Evolutionary conservation across 1,139 yeast genomes (phyloP), one percentile per base, ranked within the genome.

Genomic region (Debaryomycetaceae sp.): DNA sequence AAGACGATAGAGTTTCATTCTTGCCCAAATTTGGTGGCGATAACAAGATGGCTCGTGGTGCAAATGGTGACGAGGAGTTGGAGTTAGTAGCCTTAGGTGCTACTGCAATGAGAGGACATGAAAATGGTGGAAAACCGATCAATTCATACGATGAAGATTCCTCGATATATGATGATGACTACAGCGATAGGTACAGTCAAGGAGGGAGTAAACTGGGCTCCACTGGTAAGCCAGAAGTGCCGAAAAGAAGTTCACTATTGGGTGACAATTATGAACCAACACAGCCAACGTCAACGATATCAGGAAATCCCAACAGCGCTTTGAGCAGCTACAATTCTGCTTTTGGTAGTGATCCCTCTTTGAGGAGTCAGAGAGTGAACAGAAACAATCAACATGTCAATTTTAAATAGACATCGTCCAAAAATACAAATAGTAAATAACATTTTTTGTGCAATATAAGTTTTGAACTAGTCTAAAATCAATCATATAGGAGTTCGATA

Each of bases 1-100:
- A 87, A 57, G 99, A 93, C 63, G 99, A 93, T 61, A 83, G 99
- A 65, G 95, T 88, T 45, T 87, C 97, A 22, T 93, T 93, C 66
- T 79, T 83, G 55, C 83, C 83, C 31, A 75, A 82, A 52, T 68
- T 72, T 52, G 66, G 60, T 11, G 47, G 49, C 24, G 56, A 66
- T 44, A 49, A 55, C 41, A 67, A 65, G 38, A 44, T 41, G 22
- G 31, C 31, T 8, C 31, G 31, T 27, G 48, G 45, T 24, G 49
- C 47, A 17, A 75, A 76, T 33, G 66, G 65, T 23, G 76, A 72
- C 43, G 82, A 78, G 42, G 89, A 84, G 53, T 78, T 87, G 52
- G 97, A 90, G 66, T 76, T 91, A 51, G 83, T 85, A 65, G 97
- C 95, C 4, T 75, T 91, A 50, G 96, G 97, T 44, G 93, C 87